phyloP scores from a whole-genome alignment of 345 rosid genomes.

The Pseudoturritis turrita region DNA sequence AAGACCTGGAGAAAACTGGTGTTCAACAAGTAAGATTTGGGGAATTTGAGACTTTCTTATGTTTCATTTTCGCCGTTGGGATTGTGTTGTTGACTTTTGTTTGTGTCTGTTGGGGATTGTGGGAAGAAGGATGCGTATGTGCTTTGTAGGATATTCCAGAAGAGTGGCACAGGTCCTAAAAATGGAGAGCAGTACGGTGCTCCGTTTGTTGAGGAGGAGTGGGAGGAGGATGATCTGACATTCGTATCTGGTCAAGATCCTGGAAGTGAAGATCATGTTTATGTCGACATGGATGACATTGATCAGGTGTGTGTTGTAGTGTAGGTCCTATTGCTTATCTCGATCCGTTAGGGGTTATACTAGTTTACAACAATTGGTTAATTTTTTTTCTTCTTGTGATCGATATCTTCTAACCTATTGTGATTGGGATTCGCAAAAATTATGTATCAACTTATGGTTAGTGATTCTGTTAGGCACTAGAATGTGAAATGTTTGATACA shows the following conservation, averaged over 20 bases:
- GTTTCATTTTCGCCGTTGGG: not conserved
- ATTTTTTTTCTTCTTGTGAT: not conserved
- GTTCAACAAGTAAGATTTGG: slow-evolving; percentile 55
- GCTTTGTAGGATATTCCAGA: slow-evolving; percentile 84
- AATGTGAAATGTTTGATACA: not conserved
- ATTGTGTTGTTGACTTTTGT: slow-evolving; percentile 11
- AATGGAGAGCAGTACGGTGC: slow-evolving; percentile 98
- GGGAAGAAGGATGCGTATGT: slow-evolving; percentile 69
- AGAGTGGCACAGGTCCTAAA: slow-evolving; percentile 97
- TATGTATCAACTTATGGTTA: not conserved
- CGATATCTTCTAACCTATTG: not conserved
- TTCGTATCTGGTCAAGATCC: slow-evolving; percentile 44
- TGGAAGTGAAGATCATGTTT: slow-evolving; percentile 38
- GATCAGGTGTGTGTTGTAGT: slow-evolving; percentile 51
- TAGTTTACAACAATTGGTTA: not conserved
- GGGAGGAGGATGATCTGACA: slow-evolving; percentile 56
- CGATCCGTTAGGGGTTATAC: not conserved
- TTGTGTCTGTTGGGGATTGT: not conserved
- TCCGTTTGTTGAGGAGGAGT: slow-evolving; percentile 90
- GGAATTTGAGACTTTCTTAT: not conserved
- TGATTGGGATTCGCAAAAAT: no score
- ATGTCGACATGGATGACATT: slow-evolving; percentile 45
- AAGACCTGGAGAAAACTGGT: slow-evolving; percentile 51
- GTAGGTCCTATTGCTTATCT: not conserved
- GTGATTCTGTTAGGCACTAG: not conserved